Percentiles rank a stretch among this genome's conserved stretches.
Conservation (phyloP, 1,284 basidiomycete species). For the Cryptococcus jaspeensis region DNA sequence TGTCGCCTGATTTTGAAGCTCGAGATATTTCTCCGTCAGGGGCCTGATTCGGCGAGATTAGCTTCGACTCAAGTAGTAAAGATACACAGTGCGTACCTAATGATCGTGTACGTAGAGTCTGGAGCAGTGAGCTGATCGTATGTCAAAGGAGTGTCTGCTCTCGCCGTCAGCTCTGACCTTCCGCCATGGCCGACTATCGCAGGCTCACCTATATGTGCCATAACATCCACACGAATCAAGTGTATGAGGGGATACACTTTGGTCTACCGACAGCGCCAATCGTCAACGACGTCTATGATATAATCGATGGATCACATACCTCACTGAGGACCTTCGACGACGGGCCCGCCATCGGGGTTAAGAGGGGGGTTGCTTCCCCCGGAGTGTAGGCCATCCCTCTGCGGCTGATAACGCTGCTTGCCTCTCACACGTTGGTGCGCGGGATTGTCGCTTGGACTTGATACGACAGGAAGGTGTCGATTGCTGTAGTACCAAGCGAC, state of each 20-base stretch:
- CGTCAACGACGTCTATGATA: no score
- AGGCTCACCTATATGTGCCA: slow-evolving; percentile 49
- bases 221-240: slow-evolving; percentile 50
- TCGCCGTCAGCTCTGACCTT: neutral
- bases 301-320: slow-evolving; percentile 26
- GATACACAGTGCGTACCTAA: slow-evolving; percentile 49
- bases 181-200: neutral
- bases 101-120: slow-evolving; percentile 81
- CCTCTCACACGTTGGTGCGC: no score
- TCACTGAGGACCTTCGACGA: slow-evolving; percentile 35
- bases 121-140: slow-evolving; percentile 75
- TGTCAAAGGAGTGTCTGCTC: slow-evolving; percentile 68
- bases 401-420: no score
- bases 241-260: slow-evolving; percentile 52
- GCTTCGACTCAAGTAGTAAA: neutral
- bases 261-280: slow-evolving; percentile 22
- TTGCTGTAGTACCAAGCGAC: no score
- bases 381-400: slow-evolving; percentile 45
- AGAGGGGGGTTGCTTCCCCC: slow-evolving; percentile 35
- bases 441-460: no score
- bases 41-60: slow-evolving; percentile 25
- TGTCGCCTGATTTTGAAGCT: slow-evolving; percentile 44
- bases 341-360: slow-evolving; percentile 23
- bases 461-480: no score
- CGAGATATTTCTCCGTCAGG: slow-evolving; percentile 50